Conservation (phyloP, 2,329 filamentous ascomycete species). For the Penicillium sclerotiorum region DNA sequence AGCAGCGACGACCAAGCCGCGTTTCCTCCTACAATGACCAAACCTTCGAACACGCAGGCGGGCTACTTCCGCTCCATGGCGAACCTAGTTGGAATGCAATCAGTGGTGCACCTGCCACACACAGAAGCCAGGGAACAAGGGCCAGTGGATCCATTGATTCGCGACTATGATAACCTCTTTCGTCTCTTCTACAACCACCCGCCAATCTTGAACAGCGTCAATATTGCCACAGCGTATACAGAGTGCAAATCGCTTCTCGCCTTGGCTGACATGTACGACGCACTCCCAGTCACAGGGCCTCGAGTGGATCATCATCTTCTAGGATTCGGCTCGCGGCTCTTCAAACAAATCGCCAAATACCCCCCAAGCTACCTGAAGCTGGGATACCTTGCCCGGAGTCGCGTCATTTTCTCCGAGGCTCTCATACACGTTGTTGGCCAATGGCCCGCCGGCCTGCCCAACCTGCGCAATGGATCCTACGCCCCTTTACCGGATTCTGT, state of each 20-base stretch:
- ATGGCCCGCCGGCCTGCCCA: slow-evolving; percentile 81
- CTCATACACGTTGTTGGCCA: slow-evolving; percentile 92
- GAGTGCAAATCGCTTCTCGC: slow-evolving; percentile 89
- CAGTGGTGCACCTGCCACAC: slow-evolving; percentile 53
- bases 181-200: slow-evolving; percentile 94
- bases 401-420: slow-evolving; percentile 82
- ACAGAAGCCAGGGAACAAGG: slow-evolving; percentile 61
- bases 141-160: slow-evolving; percentile 70
- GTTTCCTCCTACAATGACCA: slow-evolving; percentile 61
- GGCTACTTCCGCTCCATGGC: slow-evolving; percentile 87
- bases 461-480: slow-evolving; percentile 62
- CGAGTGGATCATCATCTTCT: slow-evolving; percentile 91
- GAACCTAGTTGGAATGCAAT: slow-evolving; percentile 66
- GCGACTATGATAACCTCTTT: slow-evolving; percentile 94
- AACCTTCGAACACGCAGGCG: slow-evolving; percentile 62
- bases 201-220: slow-evolving; percentile 77
- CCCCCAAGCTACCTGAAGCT: slow-evolving; percentile 89
- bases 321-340: slow-evolving; percentile 85
- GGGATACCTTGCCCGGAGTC: slow-evolving; percentile 80
- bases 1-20: slow-evolving; percentile 48
- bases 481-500: slow-evolving; percentile 70
- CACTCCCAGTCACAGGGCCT: slow-evolving; percentile 81
- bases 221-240: slow-evolving; percentile 89
- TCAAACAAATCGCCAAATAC: slow-evolving; percentile 97
- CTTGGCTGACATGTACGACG: slow-evolving; percentile 93